A percentile compares a stretch with the other conserved stretches of the same genome.
Conservation (phyloP, 805 yeast species). For the Wickerhamomyces chambardii region DNA sequence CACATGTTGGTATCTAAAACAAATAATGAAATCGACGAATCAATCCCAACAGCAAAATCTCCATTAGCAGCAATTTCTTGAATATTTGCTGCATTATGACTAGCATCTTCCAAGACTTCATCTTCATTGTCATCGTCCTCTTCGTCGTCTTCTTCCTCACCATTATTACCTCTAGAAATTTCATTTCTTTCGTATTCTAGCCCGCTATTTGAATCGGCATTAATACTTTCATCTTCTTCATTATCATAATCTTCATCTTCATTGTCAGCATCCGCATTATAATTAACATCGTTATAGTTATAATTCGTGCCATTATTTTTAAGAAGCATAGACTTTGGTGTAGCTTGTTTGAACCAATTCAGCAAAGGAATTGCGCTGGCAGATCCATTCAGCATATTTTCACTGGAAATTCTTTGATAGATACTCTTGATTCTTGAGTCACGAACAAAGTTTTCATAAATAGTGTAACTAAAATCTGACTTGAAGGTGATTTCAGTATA, state of each 20-base stretch:
- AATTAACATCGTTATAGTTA: not conserved
- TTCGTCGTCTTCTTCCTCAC: slow-evolving; percentile 2
- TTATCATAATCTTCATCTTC: slow-evolving; percentile 4
- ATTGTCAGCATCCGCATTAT: slow-evolving; percentile 1
- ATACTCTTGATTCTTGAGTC: slow-evolving; percentile 8
- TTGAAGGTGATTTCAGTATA: not conserved
- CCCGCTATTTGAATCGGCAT: slow-evolving; percentile 9
- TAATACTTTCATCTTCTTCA: slow-evolving; percentile 6
- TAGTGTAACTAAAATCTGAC: slow-evolving; percentile 1
- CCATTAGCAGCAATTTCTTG: slow-evolving; percentile 19
- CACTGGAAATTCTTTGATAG: slow-evolving; percentile 1
- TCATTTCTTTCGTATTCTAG: not conserved
- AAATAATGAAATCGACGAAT: slow-evolving; percentile 44
- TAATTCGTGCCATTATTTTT: not conserved
- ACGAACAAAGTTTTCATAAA: not conserved
- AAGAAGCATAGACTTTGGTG: not conserved
- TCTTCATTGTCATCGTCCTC: slow-evolving; percentile 5
- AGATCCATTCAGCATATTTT: slow-evolving; percentile 3
- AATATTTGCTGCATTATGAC: not conserved
- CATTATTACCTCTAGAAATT: not conserved
- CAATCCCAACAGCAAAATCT: slow-evolving; percentile 48
- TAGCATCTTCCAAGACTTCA: slow-evolving; percentile 1
- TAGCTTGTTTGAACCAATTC: not conserved
- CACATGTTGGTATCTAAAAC: slow-evolving; percentile 74
- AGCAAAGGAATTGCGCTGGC: not conserved